phyloP scores from a whole-genome alignment of 2,329 filamentous ascomycete genomes.

The Whalleya microplaca region DNA sequence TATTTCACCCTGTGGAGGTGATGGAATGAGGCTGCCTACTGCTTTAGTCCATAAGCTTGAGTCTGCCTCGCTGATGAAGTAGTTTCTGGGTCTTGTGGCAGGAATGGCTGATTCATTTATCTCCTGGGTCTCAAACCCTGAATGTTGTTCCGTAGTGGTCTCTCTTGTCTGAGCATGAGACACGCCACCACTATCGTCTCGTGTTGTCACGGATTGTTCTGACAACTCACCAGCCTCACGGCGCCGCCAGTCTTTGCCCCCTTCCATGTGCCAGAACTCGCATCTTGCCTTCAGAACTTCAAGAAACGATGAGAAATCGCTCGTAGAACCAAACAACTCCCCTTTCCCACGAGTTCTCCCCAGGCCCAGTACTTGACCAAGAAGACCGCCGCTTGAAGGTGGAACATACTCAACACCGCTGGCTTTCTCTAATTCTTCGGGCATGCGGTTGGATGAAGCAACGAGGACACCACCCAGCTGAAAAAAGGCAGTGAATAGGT shows the following conservation, averaged over 20 bases:
- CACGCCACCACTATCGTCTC: conserved; percentile 9
- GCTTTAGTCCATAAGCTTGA: conserved; percentile 34
- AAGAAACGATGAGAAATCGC: conserved; percentile 76
- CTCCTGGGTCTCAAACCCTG: conserved; percentile 3
- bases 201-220: conserved; percentile 11
- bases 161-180: conserved; percentile 1
- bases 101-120: conserved; percentile 8
- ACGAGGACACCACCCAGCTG: conserved; percentile 80
- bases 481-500: conserved; percentile 79
- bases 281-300: conserved; percentile 77
- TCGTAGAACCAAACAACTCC: conserved; percentile 61
- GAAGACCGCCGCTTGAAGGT: conserved; percentile 52
- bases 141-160: not conserved
- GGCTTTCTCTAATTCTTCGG: conserved; percentile 78
- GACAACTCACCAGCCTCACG: conserved; percentile 49
- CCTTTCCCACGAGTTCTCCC: conserved; percentile 43
- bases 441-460: conserved; percentile 82
- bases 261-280: conserved; percentile 84
- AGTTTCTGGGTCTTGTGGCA: conserved; percentile 33
- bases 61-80: conserved; percentile 30
- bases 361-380: conserved; percentile 52
- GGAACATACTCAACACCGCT: conserved; percentile 70
- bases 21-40: conserved; percentile 13
- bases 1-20: conserved; percentile 8
- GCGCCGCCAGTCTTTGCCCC: conserved; percentile 71